Percentiles rank a stretch among this genome's conserved stretches.
Conservation (phyloP, 108 stramenopile species). For the Skeletonema tropicum region DNA sequence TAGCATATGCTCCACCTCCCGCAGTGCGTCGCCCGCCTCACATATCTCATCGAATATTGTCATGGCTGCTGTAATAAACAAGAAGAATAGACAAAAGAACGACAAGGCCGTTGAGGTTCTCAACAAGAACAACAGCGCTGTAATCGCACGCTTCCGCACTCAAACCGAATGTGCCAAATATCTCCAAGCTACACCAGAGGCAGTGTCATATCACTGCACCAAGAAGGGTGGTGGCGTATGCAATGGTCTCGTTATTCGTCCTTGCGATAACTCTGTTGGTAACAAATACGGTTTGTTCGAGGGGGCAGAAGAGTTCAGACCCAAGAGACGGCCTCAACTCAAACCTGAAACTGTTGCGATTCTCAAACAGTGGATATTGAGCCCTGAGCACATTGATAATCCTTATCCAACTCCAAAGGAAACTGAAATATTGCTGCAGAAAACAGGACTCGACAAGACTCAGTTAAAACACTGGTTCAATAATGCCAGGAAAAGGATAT, state of each 20-base stretch:
- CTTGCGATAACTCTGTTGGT: not conserved
- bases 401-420: constrained; percentile 41
- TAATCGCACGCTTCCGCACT: constrained; percentile 39
- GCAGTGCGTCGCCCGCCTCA: constrained; percentile 1
- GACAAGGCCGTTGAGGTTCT: constrained; percentile 35
- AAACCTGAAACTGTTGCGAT: constrained; percentile 24
- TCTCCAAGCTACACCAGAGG: constrained; percentile 48
- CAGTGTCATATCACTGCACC: constrained; percentile 46
- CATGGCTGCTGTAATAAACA: not conserved
- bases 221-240: constrained; percentile 34
- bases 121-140: not conserved
- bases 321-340: constrained; percentile 34
- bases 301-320: constrained; percentile 22
- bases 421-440: constrained; percentile 13
- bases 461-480: constrained; percentile 53
- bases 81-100: constrained; percentile 21
- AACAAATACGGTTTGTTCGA: constrained; percentile 30
- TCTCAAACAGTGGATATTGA: constrained; percentile 35
- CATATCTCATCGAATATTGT: not conserved
- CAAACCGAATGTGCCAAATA: constrained; percentile 47
- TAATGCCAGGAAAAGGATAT: constrained; percentile 46
- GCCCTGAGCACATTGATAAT: constrained; percentile 37
- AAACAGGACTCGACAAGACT: constrained; percentile 31
- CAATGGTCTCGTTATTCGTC: constrained; percentile 39
- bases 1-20: not conserved